These are phyloP conservation scores for Rhodotorula sp. DNA, from an alignment of 1,284 basidiomycete genomes.

Conservation along the genomic window DNA sequence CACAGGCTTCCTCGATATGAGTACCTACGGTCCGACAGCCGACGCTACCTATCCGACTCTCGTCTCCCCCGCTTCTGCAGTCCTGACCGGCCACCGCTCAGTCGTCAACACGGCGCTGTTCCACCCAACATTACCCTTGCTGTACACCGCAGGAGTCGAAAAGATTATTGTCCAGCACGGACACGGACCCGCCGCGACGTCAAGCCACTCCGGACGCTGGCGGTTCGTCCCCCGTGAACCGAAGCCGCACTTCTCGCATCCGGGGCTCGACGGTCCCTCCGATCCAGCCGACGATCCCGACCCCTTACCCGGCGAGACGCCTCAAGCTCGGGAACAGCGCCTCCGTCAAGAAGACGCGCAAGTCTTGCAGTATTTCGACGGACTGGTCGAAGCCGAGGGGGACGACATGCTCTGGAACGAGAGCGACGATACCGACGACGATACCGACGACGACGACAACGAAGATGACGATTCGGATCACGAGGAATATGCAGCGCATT, in stretches of 20 bases:
- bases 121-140: conserved; percentile 66
- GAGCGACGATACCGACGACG: not conserved
- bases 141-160: conserved; percentile 70
- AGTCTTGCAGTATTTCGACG: conserved; percentile 37
- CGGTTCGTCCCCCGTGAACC: conserved; percentile 10
- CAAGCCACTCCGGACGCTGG: not conserved
- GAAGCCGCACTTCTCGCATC: not conserved
- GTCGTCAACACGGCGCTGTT: conserved; percentile 70
- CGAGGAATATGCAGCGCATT: not conserved
- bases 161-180: conserved; percentile 66
- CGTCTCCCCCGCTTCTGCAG: not conserved
- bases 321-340: not conserved
- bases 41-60: not conserved
- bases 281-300: conserved; percentile 1
- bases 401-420: conserved; percentile 17
- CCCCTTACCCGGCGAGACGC: conserved; percentile 1
- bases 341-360: conserved; percentile 17
- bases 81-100: conserved; percentile 62
- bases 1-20: not conserved
- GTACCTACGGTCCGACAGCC: not conserved
- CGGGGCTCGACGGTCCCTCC: not conserved
- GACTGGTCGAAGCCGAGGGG: conserved; percentile 14
- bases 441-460: not conserved
- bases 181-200: conserved; percentile 55
- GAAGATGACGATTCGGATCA: not conserved